Base-by-base conservation (phyloP, 2,329 filamentous ascomycete species). In the Cladosporium sp. region DNA sequence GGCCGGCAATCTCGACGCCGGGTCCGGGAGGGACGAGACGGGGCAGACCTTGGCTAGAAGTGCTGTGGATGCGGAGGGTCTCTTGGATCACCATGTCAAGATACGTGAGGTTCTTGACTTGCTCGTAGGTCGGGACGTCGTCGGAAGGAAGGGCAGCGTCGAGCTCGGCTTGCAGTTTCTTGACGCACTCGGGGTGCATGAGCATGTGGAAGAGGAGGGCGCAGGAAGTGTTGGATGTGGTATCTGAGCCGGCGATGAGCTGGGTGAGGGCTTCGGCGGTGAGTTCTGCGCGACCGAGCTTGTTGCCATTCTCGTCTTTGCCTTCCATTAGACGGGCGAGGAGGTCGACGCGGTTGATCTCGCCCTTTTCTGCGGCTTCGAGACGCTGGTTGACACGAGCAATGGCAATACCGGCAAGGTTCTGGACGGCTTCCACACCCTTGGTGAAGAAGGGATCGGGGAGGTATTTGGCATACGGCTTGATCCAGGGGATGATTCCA, bases 201-300 rank as follows among this genome's bases (percentile, higher is more conserved):
- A 87, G 78, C 30, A 84, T 85, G 78, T 92, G 89, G 77, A 87
- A 96, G 0, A 96, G 80, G 38, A 96, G 81, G 0, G 91, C 91
- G 69, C 92, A 96, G 2, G 88, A 88, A 0, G 92, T 88, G 76
- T 91, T 92, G 54, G 84, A 88, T 0, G 88, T 91, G 0, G 89
- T 92, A 72, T 92, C 89, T 43, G 82, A 86, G 25, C 88, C 89
- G 1, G 89, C 88, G 66, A 92, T 96, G 42, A 96, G 82, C 73
- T 96, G 92, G 0, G 92, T 96, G 25, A 96, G 78, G 0, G 92
- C 92, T 76, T 96, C 92, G 37, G 91, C 91, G 0, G 90, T 95
- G 55, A 96, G 80, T 71, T 96, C 92, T 65, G 88, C 83, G 25
- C 89, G 83, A 4, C 89, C 87, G 0, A 96, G 82, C 11, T 85